Evolutionary conservation across 768 basidiomycete species (phyloP).

Genomic region (Candolleomyces efflorescens): DNA sequence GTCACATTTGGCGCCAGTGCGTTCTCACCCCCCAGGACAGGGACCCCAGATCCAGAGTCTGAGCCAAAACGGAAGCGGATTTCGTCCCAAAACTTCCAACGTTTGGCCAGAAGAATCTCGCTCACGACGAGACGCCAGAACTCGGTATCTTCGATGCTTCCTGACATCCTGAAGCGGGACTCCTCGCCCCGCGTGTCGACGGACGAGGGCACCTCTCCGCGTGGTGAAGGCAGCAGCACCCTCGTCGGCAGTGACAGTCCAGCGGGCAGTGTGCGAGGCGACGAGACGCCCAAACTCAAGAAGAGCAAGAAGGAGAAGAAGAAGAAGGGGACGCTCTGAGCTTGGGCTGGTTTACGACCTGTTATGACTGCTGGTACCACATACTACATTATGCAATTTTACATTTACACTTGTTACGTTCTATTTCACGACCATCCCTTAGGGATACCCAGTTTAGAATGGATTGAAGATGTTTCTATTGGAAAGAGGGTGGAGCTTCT

Average conservation of each 20-base stretch:
- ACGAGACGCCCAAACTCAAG: conserved; percentile 51
- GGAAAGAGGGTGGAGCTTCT: background rate
- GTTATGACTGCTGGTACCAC: conserved; percentile 11
- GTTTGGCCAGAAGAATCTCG: conserved; percentile 71
- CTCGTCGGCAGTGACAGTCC: conserved; percentile 47
- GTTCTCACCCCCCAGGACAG: conserved; percentile 55
- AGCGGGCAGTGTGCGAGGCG: conserved; percentile 47
- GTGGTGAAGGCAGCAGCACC: conserved; percentile 38
- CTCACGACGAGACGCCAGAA: conserved; percentile 56
- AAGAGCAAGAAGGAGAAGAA: conserved; percentile 63
- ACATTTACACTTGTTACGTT: background rate
- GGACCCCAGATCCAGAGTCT: conserved; percentile 69
- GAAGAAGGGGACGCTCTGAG: conserved; percentile 32
- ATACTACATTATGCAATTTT: background rate
- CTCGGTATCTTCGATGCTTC: conserved; percentile 47
- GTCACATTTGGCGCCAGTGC: conserved; percentile 62
- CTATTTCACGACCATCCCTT: conserved; percentile 3
- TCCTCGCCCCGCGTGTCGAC: conserved; percentile 42
- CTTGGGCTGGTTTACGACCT: conserved; percentile 21
- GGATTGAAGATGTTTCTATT: background rate
- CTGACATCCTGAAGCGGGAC: conserved; percentile 47
- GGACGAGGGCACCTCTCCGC: conserved; percentile 36
- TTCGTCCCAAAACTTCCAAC: conserved; percentile 83
- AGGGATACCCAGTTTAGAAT: background rate
- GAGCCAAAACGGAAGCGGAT: conserved; percentile 79